Evolutionary conservation across 371 early-diverging fungal species (phyloP), one percentile per base, ranked within the genome.

Genomic region (Funneliformis caledonium): DNA sequence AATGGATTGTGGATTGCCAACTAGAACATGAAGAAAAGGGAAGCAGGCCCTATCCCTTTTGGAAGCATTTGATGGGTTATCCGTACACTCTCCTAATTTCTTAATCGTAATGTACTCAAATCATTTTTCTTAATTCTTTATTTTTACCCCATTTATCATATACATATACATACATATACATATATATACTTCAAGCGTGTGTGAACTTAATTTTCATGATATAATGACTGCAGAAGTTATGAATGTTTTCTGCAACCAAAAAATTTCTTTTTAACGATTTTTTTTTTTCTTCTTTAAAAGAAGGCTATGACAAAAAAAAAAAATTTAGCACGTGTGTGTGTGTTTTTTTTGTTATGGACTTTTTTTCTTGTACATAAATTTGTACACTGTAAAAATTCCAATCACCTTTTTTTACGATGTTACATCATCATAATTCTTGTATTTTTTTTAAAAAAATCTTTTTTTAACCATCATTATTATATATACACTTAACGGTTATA

Each of bases 141-240:
- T 33, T 26, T 33, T 64, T 64, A 31, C 33, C 33, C 33, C 33
- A 64, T 64, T 64, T 33, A 64, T 64, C 64, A 64, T 64, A 64
- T 64, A 26, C 26, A 26, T 26, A 26, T 26, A 26, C 26, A 26
- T 26, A 26, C 26, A 26, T 26, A 26, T 26, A 26, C 14, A 64
- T 64, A 64, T 31, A 31, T 31, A 33, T 64, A 11, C 26, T 33
- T 64, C 26, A 26, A 64, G 64, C 64, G 64, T 64, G 64, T 64
- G 64, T 64, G 64, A 64, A 31, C 10, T 26, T 64, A 64, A 31
- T 64, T 26, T 62, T 64, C 14, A 64, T 64, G 64, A 26, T 26
- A 31, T 64, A 64, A 64, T 64, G 64, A 64, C 64, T 31, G 62
- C 62, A 62, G 62, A 62, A 62, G 62, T 62, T 62, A 62, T 62